phyloP scores from a whole-genome alignment of 2,329 filamentous ascomycete genomes.

The Phyllachora maydis region DNA sequence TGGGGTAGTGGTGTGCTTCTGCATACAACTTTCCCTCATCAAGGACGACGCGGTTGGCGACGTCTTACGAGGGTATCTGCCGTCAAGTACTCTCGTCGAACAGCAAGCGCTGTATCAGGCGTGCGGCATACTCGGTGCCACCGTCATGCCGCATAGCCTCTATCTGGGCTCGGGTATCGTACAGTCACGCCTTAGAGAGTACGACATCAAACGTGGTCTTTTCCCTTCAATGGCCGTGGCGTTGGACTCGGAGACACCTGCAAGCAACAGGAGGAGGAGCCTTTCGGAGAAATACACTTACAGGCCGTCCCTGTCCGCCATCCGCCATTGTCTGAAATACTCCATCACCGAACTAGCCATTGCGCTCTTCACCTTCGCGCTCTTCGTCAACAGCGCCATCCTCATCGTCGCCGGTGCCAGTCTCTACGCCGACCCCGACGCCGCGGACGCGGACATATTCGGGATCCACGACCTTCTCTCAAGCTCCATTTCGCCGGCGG shows the following conservation, averaged over 20 bases:
- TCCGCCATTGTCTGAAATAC: conserved; percentile 52
- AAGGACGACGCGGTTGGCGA: conserved; percentile 29
- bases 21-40: conserved; percentile 46
- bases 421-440: conserved; percentile 40
- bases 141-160: conserved; percentile 50
- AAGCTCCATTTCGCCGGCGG: conserved; percentile 46
- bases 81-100: conserved; percentile 35
- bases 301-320: conserved; percentile 50
- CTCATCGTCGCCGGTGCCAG: conserved; percentile 65
- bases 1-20: conserved; percentile 51
- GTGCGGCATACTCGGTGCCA: conserved; percentile 59
- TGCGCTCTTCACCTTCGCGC: conserved; percentile 61
- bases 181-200: conserved; percentile 43
- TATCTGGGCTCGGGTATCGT: conserved; percentile 52
- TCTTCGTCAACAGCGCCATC: conserved; percentile 71
- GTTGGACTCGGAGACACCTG: no score
- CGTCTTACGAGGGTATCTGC: conserved; percentile 44
- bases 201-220: conserved; percentile 35
- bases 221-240: conserved; percentile 14
- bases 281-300: conserved; percentile 36
- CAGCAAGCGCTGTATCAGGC: conserved; percentile 41
- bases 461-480: conserved; percentile 59
- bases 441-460: conserved; percentile 57
- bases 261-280: conserved; percentile 4
- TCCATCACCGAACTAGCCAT: conserved; percentile 50